Evolutionary conservation across 768 basidiomycete genomes (phyloP).

Genomic region (Suillus decipiens): DNA sequence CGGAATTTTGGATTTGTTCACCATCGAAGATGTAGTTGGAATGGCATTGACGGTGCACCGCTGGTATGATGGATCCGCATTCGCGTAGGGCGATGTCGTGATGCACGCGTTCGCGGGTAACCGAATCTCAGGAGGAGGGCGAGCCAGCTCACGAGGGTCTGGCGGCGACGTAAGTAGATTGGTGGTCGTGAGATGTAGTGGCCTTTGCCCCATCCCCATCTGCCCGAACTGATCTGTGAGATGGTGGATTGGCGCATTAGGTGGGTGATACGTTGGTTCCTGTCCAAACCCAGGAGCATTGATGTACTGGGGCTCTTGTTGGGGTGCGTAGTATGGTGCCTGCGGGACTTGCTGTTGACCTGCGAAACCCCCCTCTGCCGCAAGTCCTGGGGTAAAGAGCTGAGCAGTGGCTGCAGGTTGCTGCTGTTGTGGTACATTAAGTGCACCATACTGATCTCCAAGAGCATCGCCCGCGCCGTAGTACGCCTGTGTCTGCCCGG

Average conservation of each 20-base stretch:
- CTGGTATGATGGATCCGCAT: constrained; percentile 90
- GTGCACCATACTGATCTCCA: constrained; percentile 43
- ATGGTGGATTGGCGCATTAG: constrained; percentile 50
- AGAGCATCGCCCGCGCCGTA: constrained; percentile 54
- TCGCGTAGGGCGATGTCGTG: constrained; percentile 75
- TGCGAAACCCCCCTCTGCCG: constrained; percentile 66
- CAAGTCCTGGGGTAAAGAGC: constrained; percentile 86
- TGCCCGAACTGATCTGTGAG: constrained; percentile 84
- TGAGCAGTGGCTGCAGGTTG: constrained; percentile 46
- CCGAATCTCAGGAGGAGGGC: constrained; percentile 86
- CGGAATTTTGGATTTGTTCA: constrained; percentile 90
- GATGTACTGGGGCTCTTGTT: constrained; percentile 44
- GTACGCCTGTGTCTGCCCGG: constrained; percentile 90
- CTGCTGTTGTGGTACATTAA: constrained; percentile 36
- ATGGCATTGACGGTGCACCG: constrained; percentile 90
- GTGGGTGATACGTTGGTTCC: constrained; percentile 40
- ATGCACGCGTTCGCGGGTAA: constrained; percentile 84
- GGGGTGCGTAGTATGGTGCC: constrained; percentile 51
- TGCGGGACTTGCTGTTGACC: constrained; percentile 49
- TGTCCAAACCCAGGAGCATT: constrained; percentile 47
- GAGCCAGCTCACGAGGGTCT: constrained; percentile 81
- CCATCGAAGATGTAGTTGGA: constrained; percentile 84
- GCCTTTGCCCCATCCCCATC: constrained; percentile 86
- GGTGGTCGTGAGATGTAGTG: constrained; percentile 78
- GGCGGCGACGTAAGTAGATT: constrained; percentile 94